These are phyloP conservation scores for Lasiodiplodia sp. DNA, from an alignment of 2,329 filamentous ascomycete genomes.

Conservation along the genomic window DNA sequence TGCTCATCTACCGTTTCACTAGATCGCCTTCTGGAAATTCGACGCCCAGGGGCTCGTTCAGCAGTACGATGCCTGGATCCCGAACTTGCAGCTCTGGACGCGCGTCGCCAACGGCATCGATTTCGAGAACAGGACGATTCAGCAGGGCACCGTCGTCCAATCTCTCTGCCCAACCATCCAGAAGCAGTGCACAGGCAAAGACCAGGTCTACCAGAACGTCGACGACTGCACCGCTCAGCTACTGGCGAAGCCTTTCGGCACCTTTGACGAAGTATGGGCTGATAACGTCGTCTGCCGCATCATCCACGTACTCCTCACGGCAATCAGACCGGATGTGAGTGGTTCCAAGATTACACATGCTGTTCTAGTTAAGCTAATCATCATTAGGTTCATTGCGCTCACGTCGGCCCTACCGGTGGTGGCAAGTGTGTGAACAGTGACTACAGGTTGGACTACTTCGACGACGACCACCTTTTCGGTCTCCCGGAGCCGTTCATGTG, in stretches of 20 bases:
- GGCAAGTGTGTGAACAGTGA: conserved; percentile 41
- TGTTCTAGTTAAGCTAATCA: neutral
- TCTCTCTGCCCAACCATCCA: conserved; percentile 46
- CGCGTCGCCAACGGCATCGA: conserved; percentile 39
- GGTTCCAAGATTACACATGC: neutral
- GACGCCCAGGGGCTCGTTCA: conserved; percentile 52
- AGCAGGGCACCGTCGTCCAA: conserved; percentile 37
- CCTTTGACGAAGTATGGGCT: conserved; percentile 53
- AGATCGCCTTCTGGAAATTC: conserved; percentile 57
- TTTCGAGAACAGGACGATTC: conserved; percentile 38
- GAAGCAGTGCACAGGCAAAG: conserved; percentile 44
- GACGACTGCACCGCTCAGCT: conserved; percentile 45
- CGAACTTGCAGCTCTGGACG: conserved; percentile 51
- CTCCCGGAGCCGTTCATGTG: conserved; percentile 13
- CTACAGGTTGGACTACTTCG: conserved; percentile 39
- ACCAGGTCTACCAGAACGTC: conserved; percentile 47
- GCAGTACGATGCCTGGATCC: conserved; percentile 55
- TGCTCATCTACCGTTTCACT: neutral
- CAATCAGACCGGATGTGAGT: conserved; percentile 36
- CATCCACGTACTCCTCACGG: conserved; percentile 51
- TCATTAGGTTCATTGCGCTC: conserved; percentile 37
- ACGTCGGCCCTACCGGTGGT: conserved; percentile 40
- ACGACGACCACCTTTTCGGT: conserved; percentile 36
- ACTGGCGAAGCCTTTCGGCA: conserved; percentile 47
- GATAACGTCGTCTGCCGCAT: conserved; percentile 54